These are phyloP conservation scores for Eragrostis nindensis DNA, from an alignment of 176 grass and related monocot genomes.

Conservation along the genomic window DNA sequence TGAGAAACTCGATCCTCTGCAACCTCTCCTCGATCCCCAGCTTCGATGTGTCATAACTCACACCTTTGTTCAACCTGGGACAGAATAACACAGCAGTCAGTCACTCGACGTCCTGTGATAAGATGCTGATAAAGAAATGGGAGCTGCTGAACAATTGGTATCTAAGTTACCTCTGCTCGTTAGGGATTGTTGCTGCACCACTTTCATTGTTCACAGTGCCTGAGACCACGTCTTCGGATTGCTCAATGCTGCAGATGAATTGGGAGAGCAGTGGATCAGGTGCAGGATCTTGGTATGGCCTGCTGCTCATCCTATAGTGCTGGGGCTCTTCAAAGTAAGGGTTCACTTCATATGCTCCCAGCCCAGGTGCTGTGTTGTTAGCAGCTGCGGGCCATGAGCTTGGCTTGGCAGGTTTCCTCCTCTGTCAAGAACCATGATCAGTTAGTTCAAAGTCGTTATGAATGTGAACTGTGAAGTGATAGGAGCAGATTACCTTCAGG, in stretches of 20 bases:
- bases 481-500: constrained; percentile 58
- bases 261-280: constrained; percentile 78
- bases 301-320: constrained; percentile 29
- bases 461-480: not conserved
- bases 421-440: constrained; percentile 41
- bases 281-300: constrained; percentile 41
- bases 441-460: not conserved
- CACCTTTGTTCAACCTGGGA: constrained; percentile 35
- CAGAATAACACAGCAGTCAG: not conserved
- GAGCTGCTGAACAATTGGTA: not conserved
- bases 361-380: constrained; percentile 9
- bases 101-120: not conserved
- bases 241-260: constrained; percentile 54
- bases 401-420: constrained; percentile 67
- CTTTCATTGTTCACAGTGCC: not conserved
- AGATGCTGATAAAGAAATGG: not conserved
- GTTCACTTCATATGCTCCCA: constrained; percentile 45
- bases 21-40: constrained; percentile 69
- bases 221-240: not conserved
- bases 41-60: constrained; percentile 33
- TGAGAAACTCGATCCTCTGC: constrained; percentile 71
- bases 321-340: constrained; percentile 42
- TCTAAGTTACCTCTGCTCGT: constrained; percentile 53
- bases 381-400: constrained; percentile 47
- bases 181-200: not conserved